Evolutionary conservation across 75 land plant genomes (phyloP), one percentile per base, ranked within the genome.

Genomic region (Gnetum montanum): DNA sequence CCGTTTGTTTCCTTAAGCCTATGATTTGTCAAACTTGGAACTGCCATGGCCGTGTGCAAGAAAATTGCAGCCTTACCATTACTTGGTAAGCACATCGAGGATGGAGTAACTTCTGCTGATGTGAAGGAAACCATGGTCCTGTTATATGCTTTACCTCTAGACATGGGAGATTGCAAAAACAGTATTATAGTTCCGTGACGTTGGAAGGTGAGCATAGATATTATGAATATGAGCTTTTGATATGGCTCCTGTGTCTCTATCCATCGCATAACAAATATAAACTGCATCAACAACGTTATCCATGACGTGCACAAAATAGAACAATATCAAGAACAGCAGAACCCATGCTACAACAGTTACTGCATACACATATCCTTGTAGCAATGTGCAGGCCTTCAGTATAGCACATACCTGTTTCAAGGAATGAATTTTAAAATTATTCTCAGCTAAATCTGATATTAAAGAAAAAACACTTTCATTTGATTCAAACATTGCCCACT

Each of bases 241-340:
- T 5, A 86, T 88, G 20, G 75, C 88, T 1, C 84, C 85, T 46
- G 61, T 69, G 68, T 95, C 99, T 63, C 77, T 86, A 51, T 95
- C 96, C 23, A 95, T 86, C 8, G 99, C 99, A 63, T 78, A 95
- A 56, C 99, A 86, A 2, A 86, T 70, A 50, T 90, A 90, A 12
- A 95, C 68, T 8, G 96, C 84, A 31, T 95, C 99, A 3, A 95
- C 73, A 13, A 86, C 77, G 65, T 83, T 84, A 52, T 87, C 83
- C 72, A 95, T 46, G 8, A 86, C 77, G 63, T 72, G 82, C 18
- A 70, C 65, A 45, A 90, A 83, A 63, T 67, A 80, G 4, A 68
- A 61, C n/a, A 90, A 62, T 22, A 90, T 58, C 20, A 78, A n/a
- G 3, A 95, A 64, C 36, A 90, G 63, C 43, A 86, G 59, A 8